phyloP scores from a whole-genome alignment of 768 basidiomycete genomes.

The Austroboletus eburneus region DNA sequence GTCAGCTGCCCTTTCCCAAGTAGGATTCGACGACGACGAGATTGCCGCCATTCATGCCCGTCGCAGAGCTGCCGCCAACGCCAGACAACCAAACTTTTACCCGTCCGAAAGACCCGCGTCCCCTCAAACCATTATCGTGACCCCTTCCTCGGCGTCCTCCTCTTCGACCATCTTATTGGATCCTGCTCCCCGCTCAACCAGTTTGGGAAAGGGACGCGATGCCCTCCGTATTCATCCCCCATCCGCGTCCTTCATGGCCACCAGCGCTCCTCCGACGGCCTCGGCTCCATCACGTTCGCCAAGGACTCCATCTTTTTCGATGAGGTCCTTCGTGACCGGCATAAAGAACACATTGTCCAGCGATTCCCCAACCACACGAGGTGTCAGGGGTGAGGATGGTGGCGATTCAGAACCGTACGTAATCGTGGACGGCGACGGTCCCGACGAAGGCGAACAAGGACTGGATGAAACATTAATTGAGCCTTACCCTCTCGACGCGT shows the following conservation, averaged over 20 bases:
- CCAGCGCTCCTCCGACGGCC: too few relatives aligned
- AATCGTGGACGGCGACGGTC: conserved; percentile 20
- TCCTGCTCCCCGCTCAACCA: conserved; percentile 26
- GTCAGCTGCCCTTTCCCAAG: conserved; percentile 54
- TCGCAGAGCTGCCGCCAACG: conserved; percentile 23
- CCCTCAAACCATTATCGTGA: not conserved
- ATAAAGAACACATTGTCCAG: conserved; percentile 18
- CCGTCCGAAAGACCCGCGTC: too few relatives aligned
- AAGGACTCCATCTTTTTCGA: conserved; percentile 22
- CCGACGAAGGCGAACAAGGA: conserved; percentile 8
- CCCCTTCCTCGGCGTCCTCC: conserved; percentile 17
- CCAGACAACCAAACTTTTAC: too few relatives aligned
- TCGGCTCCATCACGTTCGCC: too few relatives aligned
- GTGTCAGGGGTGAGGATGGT: too few relatives aligned
- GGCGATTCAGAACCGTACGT: conserved; percentile 22
- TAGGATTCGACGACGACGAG: conserved; percentile 67
- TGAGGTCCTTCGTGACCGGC: conserved; percentile 20
- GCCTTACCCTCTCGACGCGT: conserved; percentile 18
- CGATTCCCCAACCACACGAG: too few relatives aligned
- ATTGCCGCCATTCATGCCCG: conserved; percentile 55
- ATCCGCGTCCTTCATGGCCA: too few relatives aligned
- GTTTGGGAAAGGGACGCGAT: too few relatives aligned
- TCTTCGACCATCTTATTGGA: conserved; percentile 13
- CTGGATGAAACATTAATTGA: conserved; percentile 20
- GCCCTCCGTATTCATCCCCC: too few relatives aligned